Base-by-base conservation (phyloP, 352 stramenopile species). In the Globisporangium iwayamae region DNA sequence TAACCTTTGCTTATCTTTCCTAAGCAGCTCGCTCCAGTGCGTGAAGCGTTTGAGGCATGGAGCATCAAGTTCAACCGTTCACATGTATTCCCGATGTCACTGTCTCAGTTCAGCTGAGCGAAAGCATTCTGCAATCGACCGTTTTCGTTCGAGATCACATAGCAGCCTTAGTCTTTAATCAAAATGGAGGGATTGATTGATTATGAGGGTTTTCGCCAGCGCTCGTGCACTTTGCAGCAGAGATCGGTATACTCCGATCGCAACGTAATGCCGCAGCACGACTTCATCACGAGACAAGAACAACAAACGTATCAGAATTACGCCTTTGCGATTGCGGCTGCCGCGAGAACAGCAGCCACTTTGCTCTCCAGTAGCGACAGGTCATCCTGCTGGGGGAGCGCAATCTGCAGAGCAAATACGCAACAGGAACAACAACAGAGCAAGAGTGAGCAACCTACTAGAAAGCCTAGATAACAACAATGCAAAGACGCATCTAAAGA, bases 351-450 rank as follows among this genome's bases (percentile, higher is more conserved):
- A 41, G 76, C 80, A 56, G 79, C 75, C 32, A 93, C 71, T 64
- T 93, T 94, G 34, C 69, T 69, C 43, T 94, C 83, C 50, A 94
- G 53, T 20, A 80, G 62, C 4, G 70, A 70, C 8, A 89, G 62
- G 28, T 93, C 86, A 51, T 94, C 83, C 1, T 78, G 58, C 54
- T 87, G 74, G 6, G 83, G 78, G 8, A 87, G 67, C 32, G 83
- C 74, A 57, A 94, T 85, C 83, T 93, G 18, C 13, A 56, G 9
- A 25, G 8, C 38, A 54, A 10, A 14, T 4, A 41, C 7, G 8
- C 7, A 61, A 53, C 46, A 69, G 46, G 38, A 45, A 43, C 60
- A 47, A 22, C 50, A 14, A 14, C 48, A 68, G 14, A 20, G 59
- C 54, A 30, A 72, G 36, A 16, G 63, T 56, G 22, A 47, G 25